Base-by-base conservation (phyloP, 2,329 filamentous ascomycete species). In the Fonsecaea pedrosoi region DNA sequence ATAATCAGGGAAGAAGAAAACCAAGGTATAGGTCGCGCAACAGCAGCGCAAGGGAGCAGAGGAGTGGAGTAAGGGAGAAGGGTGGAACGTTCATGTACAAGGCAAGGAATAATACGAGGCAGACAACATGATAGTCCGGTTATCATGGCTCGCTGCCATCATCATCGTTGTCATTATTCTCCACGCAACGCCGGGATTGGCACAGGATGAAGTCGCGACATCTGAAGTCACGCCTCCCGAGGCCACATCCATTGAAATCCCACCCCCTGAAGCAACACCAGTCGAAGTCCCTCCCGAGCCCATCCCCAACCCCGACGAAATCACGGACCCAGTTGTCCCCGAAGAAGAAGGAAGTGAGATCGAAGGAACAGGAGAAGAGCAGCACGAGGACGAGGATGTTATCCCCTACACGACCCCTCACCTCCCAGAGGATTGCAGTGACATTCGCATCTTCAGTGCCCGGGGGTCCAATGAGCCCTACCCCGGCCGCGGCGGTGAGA, bases 381-480 rank as follows among this genome's bases (percentile, higher is more conserved):
- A 42, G 7, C 12, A 18, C 53, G 60, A 54, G 40, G 54, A 55
- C n/a, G 25, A 25, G 25, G 25, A 25, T 25, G 25, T 25, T 25
- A 25, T 25, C 25, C 25, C 25, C 25, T 25, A 25, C 25, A 13
- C 54, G 42, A 59, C 34, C 25, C 66, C 61, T 45, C 56, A 65
- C 40, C 40, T 64, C 32, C 66, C 61, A 38, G 58, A 66, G 12
- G 42, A 34, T 48, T 69, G 67, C 55, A 56, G 48, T 38, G 67
- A 66, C 50, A 55, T 69, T 45, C 64, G 59, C 4, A 58, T 69
- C 60, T 69, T 69, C 60, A 61, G 53, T 30, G 55, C 60, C 15
- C 57, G 62, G 9, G 67, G 67, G 10, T 66, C 56, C 35, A 45
- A 66, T 34, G 67, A 69, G 38, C 67, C 67, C 12, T 69, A 69